phyloP scores from a whole-genome alignment of 2,329 filamentous ascomycete genomes.

The Ophiobolus disseminans region DNA sequence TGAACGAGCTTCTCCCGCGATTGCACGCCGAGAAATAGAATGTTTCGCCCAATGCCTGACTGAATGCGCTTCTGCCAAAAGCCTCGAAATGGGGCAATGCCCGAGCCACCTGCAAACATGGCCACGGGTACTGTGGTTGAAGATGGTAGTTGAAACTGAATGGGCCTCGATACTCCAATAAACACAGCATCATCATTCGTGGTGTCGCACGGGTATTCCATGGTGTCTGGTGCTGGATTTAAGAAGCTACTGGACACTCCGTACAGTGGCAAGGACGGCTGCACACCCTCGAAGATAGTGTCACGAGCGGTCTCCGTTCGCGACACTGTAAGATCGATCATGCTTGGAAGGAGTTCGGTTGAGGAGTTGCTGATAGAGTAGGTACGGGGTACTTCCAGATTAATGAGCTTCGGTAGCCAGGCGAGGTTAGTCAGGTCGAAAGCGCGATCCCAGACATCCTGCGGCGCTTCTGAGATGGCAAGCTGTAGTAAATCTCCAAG shows the following conservation, averaged over 20 bases:
- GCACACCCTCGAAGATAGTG: conserved; percentile 50
- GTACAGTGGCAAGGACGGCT: conserved; percentile 45
- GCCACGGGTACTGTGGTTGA: conserved; percentile 59
- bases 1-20: conserved; percentile 61
- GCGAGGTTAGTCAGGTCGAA: conserved; percentile 54
- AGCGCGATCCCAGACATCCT: conserved; percentile 59
- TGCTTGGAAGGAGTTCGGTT: conserved; percentile 58
- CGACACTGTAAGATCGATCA: conserved; percentile 60
- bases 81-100: conserved; percentile 62
- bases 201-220: conserved; percentile 42
- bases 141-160: conserved; percentile 60
- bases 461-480: conserved; percentile 57
- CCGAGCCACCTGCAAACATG: conserved; percentile 62
- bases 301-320: conserved; percentile 50
- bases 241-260: conserved; percentile 62
- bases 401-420: conserved; percentile 58
- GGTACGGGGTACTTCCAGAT: conserved; percentile 60
- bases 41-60: conserved; percentile 54
- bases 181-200: conserved; percentile 56
- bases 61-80: conserved; percentile 61
- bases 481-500: conserved; percentile 60
- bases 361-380: conserved; percentile 62
- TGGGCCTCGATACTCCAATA: conserved; percentile 59
- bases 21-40: conserved; percentile 62
- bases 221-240: conserved; percentile 51